Base-by-base conservation (phyloP, 1,284 basidiomycete genomes). In the Rhodotorula mucilaginosa region DNA sequence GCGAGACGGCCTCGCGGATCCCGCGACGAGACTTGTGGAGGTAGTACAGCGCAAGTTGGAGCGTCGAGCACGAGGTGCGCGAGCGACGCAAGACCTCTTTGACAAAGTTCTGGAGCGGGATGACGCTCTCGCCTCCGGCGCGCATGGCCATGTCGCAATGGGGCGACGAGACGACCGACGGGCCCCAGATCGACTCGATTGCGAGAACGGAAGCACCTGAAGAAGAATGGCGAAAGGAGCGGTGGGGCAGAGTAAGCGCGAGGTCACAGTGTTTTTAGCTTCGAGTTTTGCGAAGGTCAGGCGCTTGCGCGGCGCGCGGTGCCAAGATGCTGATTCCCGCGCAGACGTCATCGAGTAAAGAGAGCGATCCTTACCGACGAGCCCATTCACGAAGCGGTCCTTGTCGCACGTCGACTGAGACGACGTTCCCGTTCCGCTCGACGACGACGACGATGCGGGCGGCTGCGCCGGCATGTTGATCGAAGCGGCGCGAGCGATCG, bases 11-110 rank as follows among this genome's bases (percentile, higher is more conserved):
- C 12, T 74, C 69, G 16, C 79, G 60, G 47, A 80, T 78, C 39
- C 61, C 60, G 59, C 71, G 67, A 19, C 79, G 69, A 23, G 72
- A 69, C 51, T 78, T 76, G 73, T 80, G 79, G 19, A 80, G 73
- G 75, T 80, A 80, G 71, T 77, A 79, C 5, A 80, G 70, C 12
- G 78, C 75, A 61, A 78, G 72, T 46, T 80, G 79, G 29, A 80
- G 72, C 16, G 78, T 79, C 54, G 77, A 77, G 66, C 73, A 76
- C 23, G 73, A 76, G 3, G 79, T 79, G 26, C 78, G 61, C 12
- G 76, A 77, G 26, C 79, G 74, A 34, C 79, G 75, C 18, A 80
- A 65, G 26, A 79, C 74, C 56, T 79, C 79, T n/a, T 76, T 72
- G 58, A 80, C 77, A 61, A 79, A 79, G 51, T 61, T 73, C 15